Percentiles rank a stretch among this genome's conserved stretches.
Conservation (phyloP, 345 rosid genomes). For the Gynandropsis gynandra region DNA sequence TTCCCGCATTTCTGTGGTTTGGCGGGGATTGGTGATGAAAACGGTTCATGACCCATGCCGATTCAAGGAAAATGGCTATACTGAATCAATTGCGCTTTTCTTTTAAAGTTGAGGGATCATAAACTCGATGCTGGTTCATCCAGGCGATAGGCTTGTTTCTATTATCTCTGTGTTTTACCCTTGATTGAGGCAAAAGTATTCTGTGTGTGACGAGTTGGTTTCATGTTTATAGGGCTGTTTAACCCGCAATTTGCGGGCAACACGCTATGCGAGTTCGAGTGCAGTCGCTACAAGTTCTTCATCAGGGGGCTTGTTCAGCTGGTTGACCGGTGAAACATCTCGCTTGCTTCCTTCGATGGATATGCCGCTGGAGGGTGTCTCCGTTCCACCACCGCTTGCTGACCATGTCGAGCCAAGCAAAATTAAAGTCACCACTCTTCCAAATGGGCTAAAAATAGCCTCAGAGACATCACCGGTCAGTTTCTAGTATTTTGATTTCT, state of each 20-base stretch:
- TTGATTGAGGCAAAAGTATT: background rate
- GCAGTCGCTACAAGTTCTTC: constrained; percentile 41
- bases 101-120: background rate
- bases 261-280: constrained; percentile 48
- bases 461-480: constrained; percentile 55
- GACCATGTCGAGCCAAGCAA: constrained; percentile 61
- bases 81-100: too few species aligned
- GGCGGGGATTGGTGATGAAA: too few species aligned
- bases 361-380: constrained; percentile 48
- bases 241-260: constrained; percentile 31
- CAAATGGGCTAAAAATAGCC: constrained; percentile 68
- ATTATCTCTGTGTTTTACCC: background rate
- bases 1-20: too few species aligned
- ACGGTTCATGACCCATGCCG: background rate
- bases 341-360: constrained; percentile 46
- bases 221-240: constrained; percentile 36
- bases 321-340: constrained; percentile 51
- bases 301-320: constrained; percentile 49
- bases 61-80: constrained; percentile 10
- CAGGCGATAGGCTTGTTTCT: background rate
- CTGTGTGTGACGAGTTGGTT: background rate
- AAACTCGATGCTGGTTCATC: constrained; percentile 1
- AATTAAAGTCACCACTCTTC: constrained; percentile 46
- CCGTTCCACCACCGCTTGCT: constrained; percentile 49
- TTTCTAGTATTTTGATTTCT: background rate